A percentile compares a stretch with the other conserved stretches of the same genome.
phyloP scores from a whole-genome alignment of 2,329 filamentous ascomycete genomes.

The Chaetothyriales sp. region DNA sequence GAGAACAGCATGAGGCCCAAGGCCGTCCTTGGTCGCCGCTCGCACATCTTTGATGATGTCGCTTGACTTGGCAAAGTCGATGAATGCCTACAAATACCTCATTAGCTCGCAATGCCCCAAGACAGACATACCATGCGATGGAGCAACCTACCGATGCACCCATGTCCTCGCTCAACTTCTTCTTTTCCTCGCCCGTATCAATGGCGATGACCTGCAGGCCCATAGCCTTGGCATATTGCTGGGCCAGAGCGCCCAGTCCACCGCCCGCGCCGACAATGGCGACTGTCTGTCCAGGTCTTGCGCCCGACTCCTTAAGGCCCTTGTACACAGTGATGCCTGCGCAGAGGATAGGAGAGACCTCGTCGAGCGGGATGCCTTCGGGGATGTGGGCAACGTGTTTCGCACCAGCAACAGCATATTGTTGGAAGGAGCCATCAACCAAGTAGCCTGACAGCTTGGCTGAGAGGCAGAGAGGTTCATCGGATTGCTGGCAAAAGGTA shows the following conservation, averaged over 20 bases:
- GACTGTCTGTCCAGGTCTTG: conserved; percentile 57
- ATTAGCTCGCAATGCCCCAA: conserved; percentile 5
- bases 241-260: conserved; percentile 62
- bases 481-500: conserved; percentile 62
- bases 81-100: conserved; percentile 35
- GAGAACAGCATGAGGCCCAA: conserved; percentile 75
- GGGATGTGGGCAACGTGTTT: conserved; percentile 70
- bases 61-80: conserved; percentile 65
- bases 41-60: conserved; percentile 76
- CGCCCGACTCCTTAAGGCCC: conserved; percentile 71
- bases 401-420: conserved; percentile 79
- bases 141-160: conserved; percentile 40
- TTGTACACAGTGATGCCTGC: conserved; percentile 83
- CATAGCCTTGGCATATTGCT: conserved; percentile 87
- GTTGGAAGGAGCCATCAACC: conserved; percentile 80
- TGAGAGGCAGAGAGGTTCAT: conserved; percentile 69
- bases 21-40: conserved; percentile 60
- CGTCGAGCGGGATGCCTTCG: conserved; percentile 60
- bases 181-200: conserved; percentile 71
- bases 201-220: conserved; percentile 67
- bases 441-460: conserved; percentile 75
- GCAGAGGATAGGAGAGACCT: conserved; percentile 65
- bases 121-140: not conserved
- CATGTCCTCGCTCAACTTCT: conserved; percentile 47
- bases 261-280: conserved; percentile 79